Percentiles rank a stretch among this genome's conserved stretches.
phyloP scores from a whole-genome alignment of 106 monocot genomes.

The Triglochin maritima region DNA sequence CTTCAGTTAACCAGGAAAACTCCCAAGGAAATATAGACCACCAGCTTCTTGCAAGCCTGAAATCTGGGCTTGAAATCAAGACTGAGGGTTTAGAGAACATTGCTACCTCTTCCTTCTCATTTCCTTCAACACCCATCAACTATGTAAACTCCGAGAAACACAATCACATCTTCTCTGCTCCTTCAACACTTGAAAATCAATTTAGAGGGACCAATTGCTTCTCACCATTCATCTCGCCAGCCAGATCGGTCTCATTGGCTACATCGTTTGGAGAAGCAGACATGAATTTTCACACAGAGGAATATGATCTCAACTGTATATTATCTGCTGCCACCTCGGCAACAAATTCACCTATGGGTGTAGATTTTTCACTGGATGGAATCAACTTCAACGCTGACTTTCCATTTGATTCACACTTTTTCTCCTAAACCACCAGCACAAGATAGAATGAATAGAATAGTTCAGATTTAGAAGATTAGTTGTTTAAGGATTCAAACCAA shows the following conservation, averaged over 20 bases:
- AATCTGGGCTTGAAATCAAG: constrained; percentile 9
- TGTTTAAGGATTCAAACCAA: not conserved
- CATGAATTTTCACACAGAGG: constrained; percentile 1
- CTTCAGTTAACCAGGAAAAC: not conserved
- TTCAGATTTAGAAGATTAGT: not conserved
- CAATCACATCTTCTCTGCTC: constrained; percentile 18
- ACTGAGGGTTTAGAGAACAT: constrained; percentile 2
- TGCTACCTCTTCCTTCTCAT: constrained; percentile 13
- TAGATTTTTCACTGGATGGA: constrained; percentile 11
- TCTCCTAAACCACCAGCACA: not conserved
- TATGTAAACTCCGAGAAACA: constrained; percentile 5
- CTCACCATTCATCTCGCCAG: constrained; percentile 21
- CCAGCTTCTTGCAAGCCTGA: constrained; percentile 18
- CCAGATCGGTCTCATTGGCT: constrained; percentile 24
- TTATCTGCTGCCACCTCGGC: constrained; percentile 20
- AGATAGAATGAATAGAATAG: not conserved
- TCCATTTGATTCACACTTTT: constrained; percentile 5
- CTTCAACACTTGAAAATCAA: constrained; percentile 7
- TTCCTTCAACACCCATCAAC: constrained; percentile 14
- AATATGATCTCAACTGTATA: constrained; percentile 21
- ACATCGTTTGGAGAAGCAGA: constrained; percentile 5
- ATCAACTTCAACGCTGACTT: not conserved
- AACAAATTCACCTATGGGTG: constrained; percentile 15
- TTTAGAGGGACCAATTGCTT: constrained; percentile 1
- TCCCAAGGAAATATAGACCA: not conserved